Evolutionary conservation across 176 grass and related monocot species (phyloP).

Genomic region (Rhynchospora tenuis): DNA sequence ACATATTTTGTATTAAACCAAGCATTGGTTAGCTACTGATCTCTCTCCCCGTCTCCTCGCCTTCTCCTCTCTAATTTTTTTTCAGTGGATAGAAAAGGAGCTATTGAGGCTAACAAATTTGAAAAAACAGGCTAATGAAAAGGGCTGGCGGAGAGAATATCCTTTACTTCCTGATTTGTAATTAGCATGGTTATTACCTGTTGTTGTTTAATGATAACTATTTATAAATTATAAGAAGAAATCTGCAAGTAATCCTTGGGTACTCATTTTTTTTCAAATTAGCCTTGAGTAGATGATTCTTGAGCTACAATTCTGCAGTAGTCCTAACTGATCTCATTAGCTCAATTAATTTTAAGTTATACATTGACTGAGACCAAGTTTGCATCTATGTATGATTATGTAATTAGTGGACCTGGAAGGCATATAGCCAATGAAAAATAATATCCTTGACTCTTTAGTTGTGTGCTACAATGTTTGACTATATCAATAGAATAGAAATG

Average conservation of each 20-base stretch:
- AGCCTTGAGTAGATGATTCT: conserved; percentile 13
- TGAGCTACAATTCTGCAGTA: neutral
- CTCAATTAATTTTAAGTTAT: neutral
- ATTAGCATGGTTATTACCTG: conserved; percentile 24
- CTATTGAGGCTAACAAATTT: conserved; percentile 47
- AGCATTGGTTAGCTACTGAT: neutral
- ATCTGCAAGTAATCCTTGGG: neutral
- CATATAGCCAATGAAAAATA: neutral
- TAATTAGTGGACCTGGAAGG: neutral
- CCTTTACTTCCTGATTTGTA: conserved; percentile 43
- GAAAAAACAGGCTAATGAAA: conserved; percentile 43
- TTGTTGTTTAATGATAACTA: neutral
- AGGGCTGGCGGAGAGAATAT: conserved; percentile 75
- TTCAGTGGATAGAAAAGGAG: conserved; percentile 77
- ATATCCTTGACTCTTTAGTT: conserved; percentile 57
- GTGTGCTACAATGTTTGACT: conserved; percentile 41
- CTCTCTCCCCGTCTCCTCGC: neutral
- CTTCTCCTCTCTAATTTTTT: conserved; percentile 21
- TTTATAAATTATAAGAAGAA: neutral
- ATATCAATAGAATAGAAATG: conserved; percentile 39
- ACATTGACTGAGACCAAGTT: neutral
- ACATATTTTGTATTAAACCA: neutral
- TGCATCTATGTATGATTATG: neutral
- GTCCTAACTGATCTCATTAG: neutral
- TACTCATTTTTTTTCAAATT: neutral